Evolutionary conservation across 2,329 filamentous ascomycete genomes (phyloP), one percentile per base, ranked within the genome.

Genomic region (Arthroderma sp.): DNA sequence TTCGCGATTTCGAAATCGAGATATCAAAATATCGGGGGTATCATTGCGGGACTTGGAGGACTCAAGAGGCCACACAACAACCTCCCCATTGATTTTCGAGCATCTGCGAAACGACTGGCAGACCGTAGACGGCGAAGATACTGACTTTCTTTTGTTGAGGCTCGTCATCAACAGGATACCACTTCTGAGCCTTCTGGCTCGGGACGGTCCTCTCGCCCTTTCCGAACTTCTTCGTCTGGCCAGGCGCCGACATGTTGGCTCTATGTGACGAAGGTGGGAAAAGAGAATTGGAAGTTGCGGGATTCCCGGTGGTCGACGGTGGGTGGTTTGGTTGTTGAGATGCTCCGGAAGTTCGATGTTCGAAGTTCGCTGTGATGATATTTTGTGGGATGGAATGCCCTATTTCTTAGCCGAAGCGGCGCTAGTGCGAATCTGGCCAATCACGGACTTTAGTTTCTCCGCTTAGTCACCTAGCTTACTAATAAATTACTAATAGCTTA

Each of bases 111-210:
- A 31, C 44, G 8, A 31, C 28, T n/a, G n/a, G 44, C 25, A 31
- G 25, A 25, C 13, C 31, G 33, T 39, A n/a, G 25, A 17, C 17
- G 25, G n/a, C 38, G 31, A 38, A n/a, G n/a, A 39, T 57, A 87
- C 90, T 83, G 84, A 98, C 93, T 88, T 94, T 91, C 85, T 91
- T 95, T 72, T 84, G 83, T 79, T 86, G 80, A 75, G 82, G 75
- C 74, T 91, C 87, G 78, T 96, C 91, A 77, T 94, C 87, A 74
- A 89, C 88, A 77, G 90, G 88, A 81, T 98, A 98, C 89, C 91
- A 98, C 82, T 96, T 97, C 83, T 88, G 85, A 72, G 91, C 91
- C 88, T 94, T 95, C 79, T 95, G 84, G 74, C 82, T 81, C 77
- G 81, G 77, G 77, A 96, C 86, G 77, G 86, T 83, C 81, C 91